Percentiles rank a stretch among this genome's conserved stretches.
Conservation (phyloP, 176 grass and related monocot genomes). For the Saccharum spontaneum region DNA sequence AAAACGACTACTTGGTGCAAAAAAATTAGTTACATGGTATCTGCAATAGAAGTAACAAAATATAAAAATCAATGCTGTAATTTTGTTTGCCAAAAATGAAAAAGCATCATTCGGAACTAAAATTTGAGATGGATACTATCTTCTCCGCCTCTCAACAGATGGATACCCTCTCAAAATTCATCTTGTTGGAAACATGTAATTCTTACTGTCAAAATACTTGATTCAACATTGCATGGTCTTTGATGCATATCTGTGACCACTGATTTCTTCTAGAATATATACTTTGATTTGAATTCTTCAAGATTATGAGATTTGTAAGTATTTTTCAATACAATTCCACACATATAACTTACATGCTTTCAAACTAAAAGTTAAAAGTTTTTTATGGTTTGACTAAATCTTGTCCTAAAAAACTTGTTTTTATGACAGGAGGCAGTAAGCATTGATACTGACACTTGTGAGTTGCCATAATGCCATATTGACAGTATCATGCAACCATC, state of each 20-base stretch:
- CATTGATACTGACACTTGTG: neutral
- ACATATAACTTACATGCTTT: neutral
- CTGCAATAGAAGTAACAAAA: constrained; percentile 55
- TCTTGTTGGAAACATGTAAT: neutral
- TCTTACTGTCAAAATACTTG: neutral
- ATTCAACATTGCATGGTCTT: neutral
- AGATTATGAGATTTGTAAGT: neutral
- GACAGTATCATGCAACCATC: constrained; percentile 2
- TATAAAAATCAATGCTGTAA: neutral
- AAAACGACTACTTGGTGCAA: constrained; percentile 97
- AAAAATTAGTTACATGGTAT: constrained; percentile 99
- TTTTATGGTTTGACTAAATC: neutral
- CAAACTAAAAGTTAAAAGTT: neutral
- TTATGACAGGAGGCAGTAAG: neutral
- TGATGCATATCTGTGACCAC: neutral
- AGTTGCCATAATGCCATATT: constrained; percentile 2
- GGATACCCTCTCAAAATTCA: neutral
- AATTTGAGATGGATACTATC: neutral
- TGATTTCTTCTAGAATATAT: neutral
- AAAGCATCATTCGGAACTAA: neutral
- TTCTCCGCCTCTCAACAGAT: neutral
- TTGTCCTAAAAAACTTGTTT: neutral
- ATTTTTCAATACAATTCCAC: neutral
- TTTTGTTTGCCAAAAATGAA: neutral
- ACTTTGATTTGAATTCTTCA: neutral